Evolutionary conservation across 352 stramenopile genomes (phyloP).

Genomic region (Pythium coloratum): DNA sequence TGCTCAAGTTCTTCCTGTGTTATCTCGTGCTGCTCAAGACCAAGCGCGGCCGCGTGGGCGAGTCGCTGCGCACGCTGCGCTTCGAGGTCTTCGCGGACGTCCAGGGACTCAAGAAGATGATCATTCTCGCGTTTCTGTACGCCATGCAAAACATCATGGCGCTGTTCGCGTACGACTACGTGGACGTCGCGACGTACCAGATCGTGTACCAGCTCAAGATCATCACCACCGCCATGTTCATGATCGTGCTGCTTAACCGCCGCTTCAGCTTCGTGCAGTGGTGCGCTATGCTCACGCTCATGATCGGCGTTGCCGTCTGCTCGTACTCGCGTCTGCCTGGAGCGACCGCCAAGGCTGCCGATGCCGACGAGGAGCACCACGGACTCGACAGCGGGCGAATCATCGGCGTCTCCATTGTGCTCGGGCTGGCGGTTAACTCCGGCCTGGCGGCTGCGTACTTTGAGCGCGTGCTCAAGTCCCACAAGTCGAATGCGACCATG

Average conservation of each 20-base stretch:
- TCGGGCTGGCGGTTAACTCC: conserved; percentile 82
- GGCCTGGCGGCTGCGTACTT: conserved; percentile 87
- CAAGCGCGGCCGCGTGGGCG: conserved; percentile 57
- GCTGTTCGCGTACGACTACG: conserved; percentile 86
- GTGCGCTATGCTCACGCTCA: conserved; percentile 83
- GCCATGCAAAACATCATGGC: conserved; percentile 87
- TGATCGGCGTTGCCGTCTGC: conserved; percentile 83
- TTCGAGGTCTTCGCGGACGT: conserved; percentile 81
- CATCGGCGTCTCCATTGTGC: conserved; percentile 78
- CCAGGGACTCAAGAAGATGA: conserved; percentile 82
- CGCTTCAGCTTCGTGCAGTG: conserved; percentile 84
- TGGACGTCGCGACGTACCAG: conserved; percentile 89
- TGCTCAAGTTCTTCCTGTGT: conserved; percentile 83
- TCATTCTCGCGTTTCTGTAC: conserved; percentile 83
- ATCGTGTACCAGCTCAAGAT: conserved; percentile 92
- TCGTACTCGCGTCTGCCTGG: conserved; percentile 73
- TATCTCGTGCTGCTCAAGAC: conserved; percentile 67
- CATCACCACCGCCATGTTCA: conserved; percentile 89
- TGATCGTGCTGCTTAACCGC: conserved; percentile 85
- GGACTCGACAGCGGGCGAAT: conserved; percentile 53
- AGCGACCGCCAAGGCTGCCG: conserved; percentile 18
- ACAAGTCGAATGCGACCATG: conserved; percentile 72
- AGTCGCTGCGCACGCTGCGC: conserved; percentile 59
- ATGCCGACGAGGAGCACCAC: conserved; percentile 20
- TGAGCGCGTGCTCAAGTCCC: conserved; percentile 86